A percentile compares a stretch with the other conserved stretches of the same genome.
Evolutionary conservation across 495 filamentous ascomycete species (phyloP).

Genomic region (Sabuloglossum arenarium): DNA sequence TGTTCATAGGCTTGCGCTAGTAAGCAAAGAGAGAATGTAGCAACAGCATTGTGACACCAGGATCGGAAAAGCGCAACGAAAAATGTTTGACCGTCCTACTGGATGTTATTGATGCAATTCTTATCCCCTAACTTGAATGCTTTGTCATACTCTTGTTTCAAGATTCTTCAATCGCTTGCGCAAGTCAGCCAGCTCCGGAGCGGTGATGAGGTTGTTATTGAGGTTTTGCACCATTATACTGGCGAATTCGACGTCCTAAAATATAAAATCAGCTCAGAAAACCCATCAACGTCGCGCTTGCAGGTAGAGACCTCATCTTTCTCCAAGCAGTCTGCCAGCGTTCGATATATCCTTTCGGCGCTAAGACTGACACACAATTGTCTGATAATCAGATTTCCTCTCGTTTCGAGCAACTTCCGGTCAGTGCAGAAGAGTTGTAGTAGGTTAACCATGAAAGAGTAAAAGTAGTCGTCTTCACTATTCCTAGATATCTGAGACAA

Average conservation of each 20-base stretch:
- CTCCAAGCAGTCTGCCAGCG: slow-evolving; percentile 87
- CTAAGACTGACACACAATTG: slow-evolving; percentile 86
- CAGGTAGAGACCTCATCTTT: slow-evolving; percentile 52
- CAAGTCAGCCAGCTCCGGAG: slow-evolving; percentile 78
- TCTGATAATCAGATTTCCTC: slow-evolving; percentile 90
- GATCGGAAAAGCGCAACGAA: slow-evolving; percentile 87
- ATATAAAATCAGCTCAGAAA: background rate
- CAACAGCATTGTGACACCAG: slow-evolving; percentile 98
- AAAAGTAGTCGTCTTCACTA: slow-evolving; percentile 93
- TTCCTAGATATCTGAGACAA: slow-evolving; percentile 90
- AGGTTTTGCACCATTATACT: slow-evolving; percentile 99
- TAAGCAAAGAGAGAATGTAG: slow-evolving; percentile 87
- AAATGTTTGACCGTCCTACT: slow-evolving; percentile 80
- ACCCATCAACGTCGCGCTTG: background rate
- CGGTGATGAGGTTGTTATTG: slow-evolving; percentile 97
- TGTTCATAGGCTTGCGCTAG: slow-evolving; percentile 97
- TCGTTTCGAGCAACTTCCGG: slow-evolving; percentile 67
- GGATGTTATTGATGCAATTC: background rate
- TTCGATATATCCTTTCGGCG: slow-evolving; percentile 89
- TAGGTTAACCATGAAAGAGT: slow-evolving; percentile 93
- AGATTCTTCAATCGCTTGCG: slow-evolving; percentile 78
- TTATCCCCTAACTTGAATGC: background rate
- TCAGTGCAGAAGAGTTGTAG: slow-evolving; percentile 92
- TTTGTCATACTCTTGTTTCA: slow-evolving; percentile 45
- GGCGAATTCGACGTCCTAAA: slow-evolving; percentile 77